phyloP scores from a whole-genome alignment of 2,329 filamentous ascomycete species.

The Talaromyces sp. region DNA sequence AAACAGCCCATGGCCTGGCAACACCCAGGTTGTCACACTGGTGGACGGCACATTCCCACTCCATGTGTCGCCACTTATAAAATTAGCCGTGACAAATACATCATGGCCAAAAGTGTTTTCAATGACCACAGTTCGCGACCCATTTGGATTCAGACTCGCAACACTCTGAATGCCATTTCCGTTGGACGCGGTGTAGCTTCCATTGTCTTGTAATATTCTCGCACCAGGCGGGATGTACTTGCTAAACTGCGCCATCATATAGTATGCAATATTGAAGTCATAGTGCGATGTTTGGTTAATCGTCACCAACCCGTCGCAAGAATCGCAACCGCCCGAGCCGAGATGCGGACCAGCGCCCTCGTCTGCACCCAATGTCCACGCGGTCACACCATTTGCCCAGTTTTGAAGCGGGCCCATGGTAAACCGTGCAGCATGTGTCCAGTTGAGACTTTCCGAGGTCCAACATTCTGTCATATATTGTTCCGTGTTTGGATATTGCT shows the following conservation, averaged over 20 bases:
- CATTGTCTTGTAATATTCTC: constrained; percentile 3
- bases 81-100: constrained; percentile 3
- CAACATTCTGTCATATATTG: constrained; percentile 40
- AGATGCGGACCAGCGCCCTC: constrained; percentile 22
- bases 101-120: constrained; percentile 7
- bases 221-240: constrained; percentile 44
- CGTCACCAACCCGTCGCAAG: constrained; percentile 23
- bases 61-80: constrained; percentile 5
- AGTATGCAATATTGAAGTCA: constrained; percentile 45
- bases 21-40: constrained; percentile 10
- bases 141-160: constrained; percentile 8
- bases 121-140: constrained; percentile 7
- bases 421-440: constrained; percentile 22
- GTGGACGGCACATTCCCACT: constrained; percentile 6
- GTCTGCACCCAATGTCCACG: constrained; percentile 27
- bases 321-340: constrained; percentile 21
- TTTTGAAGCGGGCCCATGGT: constrained; percentile 26
- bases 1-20: constrained; percentile 1
- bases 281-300: constrained; percentile 25
- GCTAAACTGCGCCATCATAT: constrained; percentile 50
- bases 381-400: constrained; percentile 23
- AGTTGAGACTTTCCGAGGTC: constrained; percentile 20
- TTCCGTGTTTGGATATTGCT: constrained; percentile 23
- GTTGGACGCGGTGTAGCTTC: constrained; percentile 1
- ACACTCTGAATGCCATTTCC: constrained; percentile 7